phyloP scores from a whole-genome alignment of 2,329 filamentous ascomycete genomes.

The Verticillium nubilum region DNA sequence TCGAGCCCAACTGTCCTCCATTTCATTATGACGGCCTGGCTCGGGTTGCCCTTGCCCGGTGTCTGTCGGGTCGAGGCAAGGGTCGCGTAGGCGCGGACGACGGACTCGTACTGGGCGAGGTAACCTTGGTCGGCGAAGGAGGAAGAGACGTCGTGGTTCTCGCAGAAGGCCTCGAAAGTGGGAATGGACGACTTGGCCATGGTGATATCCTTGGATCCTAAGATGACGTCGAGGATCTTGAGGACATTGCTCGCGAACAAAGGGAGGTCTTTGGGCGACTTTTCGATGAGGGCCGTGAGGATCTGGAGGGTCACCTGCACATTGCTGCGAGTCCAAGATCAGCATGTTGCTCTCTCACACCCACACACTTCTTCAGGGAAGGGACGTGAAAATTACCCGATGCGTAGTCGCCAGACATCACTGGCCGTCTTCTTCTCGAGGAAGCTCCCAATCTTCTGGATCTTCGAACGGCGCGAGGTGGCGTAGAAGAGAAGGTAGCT shows the following conservation, averaged over 20 bases:
- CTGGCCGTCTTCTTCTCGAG: conserved; percentile 89
- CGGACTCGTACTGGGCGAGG: conserved; percentile 72
- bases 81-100: conserved; percentile 73
- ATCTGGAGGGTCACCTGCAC: conserved; percentile 95
- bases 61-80: conserved; percentile 64
- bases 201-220: conserved; percentile 81
- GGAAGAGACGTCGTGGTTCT: conserved; percentile 78
- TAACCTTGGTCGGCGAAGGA: conserved; percentile 84
- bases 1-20: conserved; percentile 71
- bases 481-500: conserved; percentile 97
- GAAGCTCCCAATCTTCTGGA: conserved; percentile 92
- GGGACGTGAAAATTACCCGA: conserved; percentile 53
- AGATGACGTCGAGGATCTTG: conserved; percentile 75
- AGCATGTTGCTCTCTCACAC: background rate
- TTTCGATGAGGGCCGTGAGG: conserved; percentile 85
- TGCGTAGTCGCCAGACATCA: conserved; percentile 84
- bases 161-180: conserved; percentile 84
- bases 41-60: conserved; percentile 49
- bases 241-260: conserved; percentile 83
- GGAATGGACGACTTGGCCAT: conserved; percentile 88
- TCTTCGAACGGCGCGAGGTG: conserved; percentile 87
- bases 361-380: conserved; percentile 1
- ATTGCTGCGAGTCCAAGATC: conserved; percentile 50
- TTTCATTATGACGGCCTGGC: conserved; percentile 69
- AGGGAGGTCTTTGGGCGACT: conserved; percentile 82